A percentile compares a stretch with the other conserved stretches of the same genome.
Conservation (phyloP, 139 green algal species). For the Ettlia oleoabundans region DNA sequence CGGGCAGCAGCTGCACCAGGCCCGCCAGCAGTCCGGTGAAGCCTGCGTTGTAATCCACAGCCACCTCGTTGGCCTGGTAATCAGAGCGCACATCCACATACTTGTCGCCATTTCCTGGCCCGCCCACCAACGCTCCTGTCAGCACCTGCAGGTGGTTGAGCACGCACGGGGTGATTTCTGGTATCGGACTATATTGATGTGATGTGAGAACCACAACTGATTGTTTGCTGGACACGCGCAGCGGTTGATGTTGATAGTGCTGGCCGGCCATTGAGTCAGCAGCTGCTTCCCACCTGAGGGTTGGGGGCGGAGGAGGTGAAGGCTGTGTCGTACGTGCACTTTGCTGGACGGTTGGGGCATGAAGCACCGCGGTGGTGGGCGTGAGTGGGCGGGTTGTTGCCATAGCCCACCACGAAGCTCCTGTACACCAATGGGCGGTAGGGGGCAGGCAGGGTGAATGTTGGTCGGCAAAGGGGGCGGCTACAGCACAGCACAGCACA, state of each 20-base stretch:
- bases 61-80: constrained; percentile 49
- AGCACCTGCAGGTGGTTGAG: constrained; percentile 23
- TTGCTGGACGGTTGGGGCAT: constrained; percentile 48
- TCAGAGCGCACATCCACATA: constrained; percentile 41
- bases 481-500: constrained; percentile 30
- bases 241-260: neutral
- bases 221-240: neutral
- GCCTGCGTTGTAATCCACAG: constrained; percentile 52
- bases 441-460: neutral
- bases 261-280: neutral
- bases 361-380: constrained; percentile 59
- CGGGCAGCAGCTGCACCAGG: constrained; percentile 36
- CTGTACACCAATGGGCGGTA: no score
- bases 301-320: constrained; percentile 51
- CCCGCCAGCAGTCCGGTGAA: constrained; percentile 53
- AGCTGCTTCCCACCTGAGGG: constrained; percentile 45
- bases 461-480: neutral
- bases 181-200: no score
- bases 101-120: constrained; percentile 39
- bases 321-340: constrained; percentile 47
- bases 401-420: constrained; percentile 61
- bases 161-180: neutral
- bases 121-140: constrained; percentile 55
- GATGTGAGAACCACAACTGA: no score
- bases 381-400: constrained; percentile 40